A percentile compares a stretch with the other conserved stretches of the same genome.
Evolutionary conservation across 805 yeast genomes (phyloP).

Genomic region (Starmerella kuoi): DNA sequence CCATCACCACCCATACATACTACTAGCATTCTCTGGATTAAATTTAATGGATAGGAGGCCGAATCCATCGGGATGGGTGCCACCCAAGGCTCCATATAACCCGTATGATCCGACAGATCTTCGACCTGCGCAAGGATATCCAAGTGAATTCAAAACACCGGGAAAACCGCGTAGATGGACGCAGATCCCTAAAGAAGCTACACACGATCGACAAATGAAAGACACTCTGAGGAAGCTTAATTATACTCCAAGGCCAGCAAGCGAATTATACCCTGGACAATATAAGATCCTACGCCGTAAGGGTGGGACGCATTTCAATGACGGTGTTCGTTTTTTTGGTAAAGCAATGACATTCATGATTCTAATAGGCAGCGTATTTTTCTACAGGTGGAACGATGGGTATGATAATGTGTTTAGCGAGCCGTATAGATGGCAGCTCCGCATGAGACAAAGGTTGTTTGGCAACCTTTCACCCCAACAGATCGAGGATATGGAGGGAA

Average conservation of each 20-base stretch:
- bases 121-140: constrained; percentile 76
- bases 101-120: constrained; percentile 69
- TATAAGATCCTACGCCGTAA: constrained; percentile 55
- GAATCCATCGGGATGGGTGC: constrained; percentile 68
- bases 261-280: constrained; percentile 67
- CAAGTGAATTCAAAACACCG: constrained; percentile 65
- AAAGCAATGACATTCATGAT: constrained; percentile 39
- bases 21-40: too few relatives aligned
- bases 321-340: constrained; percentile 51
- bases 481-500: constrained; percentile 44
- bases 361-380: constrained; percentile 50
- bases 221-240: constrained; percentile 62
- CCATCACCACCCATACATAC: too few relatives aligned
- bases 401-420: constrained; percentile 61
- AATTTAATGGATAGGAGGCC: constrained; percentile 50
- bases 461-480: constrained; percentile 43
- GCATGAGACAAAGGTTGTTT: constrained; percentile 40
- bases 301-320: constrained; percentile 42
- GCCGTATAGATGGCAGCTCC: constrained; percentile 50
- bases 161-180: constrained; percentile 46
- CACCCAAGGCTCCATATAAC: constrained; percentile 73
- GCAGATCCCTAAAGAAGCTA: constrained; percentile 50
- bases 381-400: constrained; percentile 77
- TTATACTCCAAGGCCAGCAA: constrained; percentile 67
- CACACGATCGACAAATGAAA: constrained; percentile 54